phyloP scores from a whole-genome alignment of 2,329 filamentous ascomycete species.

The Ceratocystis papillata region DNA sequence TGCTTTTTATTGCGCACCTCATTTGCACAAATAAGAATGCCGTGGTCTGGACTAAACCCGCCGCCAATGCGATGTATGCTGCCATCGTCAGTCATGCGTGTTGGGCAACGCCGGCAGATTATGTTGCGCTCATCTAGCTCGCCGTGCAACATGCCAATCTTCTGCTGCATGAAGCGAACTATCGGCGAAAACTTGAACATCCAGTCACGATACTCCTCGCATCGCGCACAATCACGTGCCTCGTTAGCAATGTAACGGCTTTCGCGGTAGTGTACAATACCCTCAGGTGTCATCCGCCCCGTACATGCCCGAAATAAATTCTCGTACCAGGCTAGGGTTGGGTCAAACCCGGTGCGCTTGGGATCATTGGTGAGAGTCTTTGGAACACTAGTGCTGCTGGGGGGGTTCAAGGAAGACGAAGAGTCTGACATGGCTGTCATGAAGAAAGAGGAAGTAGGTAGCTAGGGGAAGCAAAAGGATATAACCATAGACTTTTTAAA shows the following conservation, averaged over 20 bases:
- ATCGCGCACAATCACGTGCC: slow-evolving; percentile 64
- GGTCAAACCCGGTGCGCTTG: slow-evolving; percentile 52
- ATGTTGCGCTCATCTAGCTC: slow-evolving; percentile 64
- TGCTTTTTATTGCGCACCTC: slow-evolving; percentile 69
- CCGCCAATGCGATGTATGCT: slow-evolving; percentile 57
- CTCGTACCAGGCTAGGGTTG: slow-evolving; percentile 55
- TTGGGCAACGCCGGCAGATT: slow-evolving; percentile 66
- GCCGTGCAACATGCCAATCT: slow-evolving; percentile 69
- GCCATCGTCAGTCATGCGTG: slow-evolving; percentile 45
- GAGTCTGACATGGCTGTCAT: slow-evolving; percentile 14
- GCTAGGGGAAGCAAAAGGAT: not conserved
- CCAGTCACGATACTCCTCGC: slow-evolving; percentile 74
- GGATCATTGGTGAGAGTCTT: slow-evolving; percentile 47
- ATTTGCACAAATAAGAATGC: slow-evolving; percentile 88
- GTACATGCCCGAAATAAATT: slow-evolving; percentile 79
- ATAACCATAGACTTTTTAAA: too few species aligned
- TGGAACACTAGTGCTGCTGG: slow-evolving; percentile 18
- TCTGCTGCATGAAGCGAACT: slow-evolving; percentile 75
- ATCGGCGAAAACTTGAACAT: slow-evolving; percentile 74
- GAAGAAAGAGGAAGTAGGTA: not conserved
- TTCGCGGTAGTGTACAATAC: slow-evolving; percentile 64
- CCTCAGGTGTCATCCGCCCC: slow-evolving; percentile 57
- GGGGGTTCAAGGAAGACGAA: not conserved
- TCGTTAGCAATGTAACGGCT: slow-evolving; percentile 66
- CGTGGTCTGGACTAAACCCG: slow-evolving; percentile 76